These are phyloP conservation scores for Plantago rigida DNA, from an alignment of 305 asterid species.

Conservation along the genomic window DNA sequence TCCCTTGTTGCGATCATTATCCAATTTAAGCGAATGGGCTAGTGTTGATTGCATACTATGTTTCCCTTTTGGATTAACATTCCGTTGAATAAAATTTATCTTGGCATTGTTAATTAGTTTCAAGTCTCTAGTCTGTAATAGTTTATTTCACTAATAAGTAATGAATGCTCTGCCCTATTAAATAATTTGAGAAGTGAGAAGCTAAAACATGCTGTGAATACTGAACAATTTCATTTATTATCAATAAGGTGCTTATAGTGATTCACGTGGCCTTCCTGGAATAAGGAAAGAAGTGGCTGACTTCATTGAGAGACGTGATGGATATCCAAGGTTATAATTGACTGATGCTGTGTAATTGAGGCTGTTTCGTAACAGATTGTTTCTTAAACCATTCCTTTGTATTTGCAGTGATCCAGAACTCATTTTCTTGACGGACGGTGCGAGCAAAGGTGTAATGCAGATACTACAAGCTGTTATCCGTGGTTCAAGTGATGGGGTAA, in stretches of 20 bases:
- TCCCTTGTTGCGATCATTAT: background rate
- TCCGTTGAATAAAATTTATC: background rate
- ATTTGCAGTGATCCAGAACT: conserved; percentile 83
- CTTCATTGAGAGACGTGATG: conserved; percentile 86
- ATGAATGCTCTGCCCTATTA: background rate
- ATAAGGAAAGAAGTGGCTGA: conserved; percentile 85
- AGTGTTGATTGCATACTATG: background rate
- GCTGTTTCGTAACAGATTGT: background rate
- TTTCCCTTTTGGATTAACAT: background rate
- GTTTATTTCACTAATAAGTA: background rate
- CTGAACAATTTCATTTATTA: conserved; percentile 7
- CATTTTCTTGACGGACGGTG: conserved; percentile 91
- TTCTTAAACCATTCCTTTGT: conserved; percentile 25
- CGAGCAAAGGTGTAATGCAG: conserved; percentile 98
- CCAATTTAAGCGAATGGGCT: background rate
- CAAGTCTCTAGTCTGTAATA: background rate
- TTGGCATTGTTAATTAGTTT: background rate
- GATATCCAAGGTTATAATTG: conserved; percentile 69
- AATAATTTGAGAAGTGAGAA: background rate
- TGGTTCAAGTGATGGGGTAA: conserved; percentile 71
- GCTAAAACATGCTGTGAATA: background rate
- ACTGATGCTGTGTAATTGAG: conserved; percentile 12
- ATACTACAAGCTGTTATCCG: conserved; percentile 64
- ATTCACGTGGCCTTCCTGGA: conserved; percentile 89
- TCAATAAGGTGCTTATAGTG: conserved; percentile 80